Percentiles rank a stretch among this genome's conserved stretches.
phyloP scores from a whole-genome alignment of 805 yeast genomes.

The Monosporozyma siamensis region DNA sequence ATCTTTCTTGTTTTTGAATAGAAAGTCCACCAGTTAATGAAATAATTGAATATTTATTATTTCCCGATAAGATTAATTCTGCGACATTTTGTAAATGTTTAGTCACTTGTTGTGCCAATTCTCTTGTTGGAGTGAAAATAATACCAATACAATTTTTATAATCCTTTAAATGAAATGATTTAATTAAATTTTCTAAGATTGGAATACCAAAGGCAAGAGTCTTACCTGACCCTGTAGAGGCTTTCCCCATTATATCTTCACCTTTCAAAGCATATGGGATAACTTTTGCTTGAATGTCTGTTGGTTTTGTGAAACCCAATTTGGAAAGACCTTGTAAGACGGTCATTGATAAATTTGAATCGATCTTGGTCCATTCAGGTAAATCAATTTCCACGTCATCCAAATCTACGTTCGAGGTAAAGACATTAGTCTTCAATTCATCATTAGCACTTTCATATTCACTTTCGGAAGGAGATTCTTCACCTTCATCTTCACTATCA shows the following conservation, averaged over 20 bases:
- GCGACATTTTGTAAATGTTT: conserved; percentile 56
- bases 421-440: conserved; percentile 24
- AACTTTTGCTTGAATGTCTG: conserved; percentile 70
- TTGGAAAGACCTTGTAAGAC: conserved; percentile 53
- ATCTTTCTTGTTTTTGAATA: conserved; percentile 83
- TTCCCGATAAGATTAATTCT: conserved; percentile 29
- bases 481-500: conserved; percentile 23
- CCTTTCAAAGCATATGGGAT: conserved; percentile 70
- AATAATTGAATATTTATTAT: conserved; percentile 52
- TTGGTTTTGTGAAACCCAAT: conserved; percentile 58
- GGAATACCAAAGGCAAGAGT: conserved; percentile 95
- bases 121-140: conserved; percentile 92
- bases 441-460: conserved; percentile 9
- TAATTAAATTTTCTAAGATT: conserved; percentile 54
- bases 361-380: conserved; percentile 48
- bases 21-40: conserved; percentile 92
- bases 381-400: conserved; percentile 34
- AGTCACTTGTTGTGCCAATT: conserved; percentile 87
- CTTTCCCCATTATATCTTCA: conserved; percentile 85
- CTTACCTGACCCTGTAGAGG: conserved; percentile 96
- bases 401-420: conserved; percentile 16
- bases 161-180: conserved; percentile 8
- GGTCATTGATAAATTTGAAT: conserved; percentile 38
- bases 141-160: conserved; percentile 53
- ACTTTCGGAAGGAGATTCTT: conserved; percentile 12